phyloP scores from a whole-genome alignment of 768 basidiomycete species.

The Trametes gibbosa region DNA sequence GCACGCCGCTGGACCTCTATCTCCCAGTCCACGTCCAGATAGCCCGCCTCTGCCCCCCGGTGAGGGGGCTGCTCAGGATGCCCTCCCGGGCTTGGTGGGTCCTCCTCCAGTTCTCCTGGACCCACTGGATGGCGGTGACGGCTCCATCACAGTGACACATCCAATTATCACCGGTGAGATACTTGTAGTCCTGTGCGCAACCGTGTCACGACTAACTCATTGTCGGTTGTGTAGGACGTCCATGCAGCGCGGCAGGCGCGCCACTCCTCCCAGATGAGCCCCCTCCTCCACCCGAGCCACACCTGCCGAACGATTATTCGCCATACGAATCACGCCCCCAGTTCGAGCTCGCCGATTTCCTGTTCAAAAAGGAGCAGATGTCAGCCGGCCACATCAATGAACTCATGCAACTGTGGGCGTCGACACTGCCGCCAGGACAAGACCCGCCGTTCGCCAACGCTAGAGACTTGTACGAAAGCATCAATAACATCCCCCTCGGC shows the following conservation, averaged over 20 bases:
- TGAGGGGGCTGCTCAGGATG: too few species aligned
- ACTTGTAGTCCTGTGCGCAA: too few species aligned
- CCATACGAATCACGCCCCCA: constrained; percentile 14
- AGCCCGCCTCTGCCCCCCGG: too few species aligned
- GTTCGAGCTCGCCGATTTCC: constrained; percentile 22
- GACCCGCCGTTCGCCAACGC: neutral
- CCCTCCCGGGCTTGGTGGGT: too few species aligned
- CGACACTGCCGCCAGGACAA: neutral
- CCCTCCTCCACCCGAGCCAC: neutral
- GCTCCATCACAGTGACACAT: neutral
- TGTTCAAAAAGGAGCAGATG: constrained; percentile 10
- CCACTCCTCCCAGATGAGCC: neutral
- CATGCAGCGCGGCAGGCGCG: neutral
- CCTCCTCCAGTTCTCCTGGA: too few species aligned
- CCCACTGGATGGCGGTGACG: too few species aligned
- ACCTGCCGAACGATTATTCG: neutral
- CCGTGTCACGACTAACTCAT: too few species aligned
- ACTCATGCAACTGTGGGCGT: constrained; percentile 16
- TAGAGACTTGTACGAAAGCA: constrained; percentile 26
- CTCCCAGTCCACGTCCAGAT: neutral
- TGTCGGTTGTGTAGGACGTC: neutral
- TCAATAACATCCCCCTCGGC: constrained; percentile 31
- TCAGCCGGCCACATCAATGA: constrained; percentile 10
- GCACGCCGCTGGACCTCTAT: neutral
- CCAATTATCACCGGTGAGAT: neutral